Conservation (phyloP, 306 rosid species). For the Acacia confusa region DNA sequence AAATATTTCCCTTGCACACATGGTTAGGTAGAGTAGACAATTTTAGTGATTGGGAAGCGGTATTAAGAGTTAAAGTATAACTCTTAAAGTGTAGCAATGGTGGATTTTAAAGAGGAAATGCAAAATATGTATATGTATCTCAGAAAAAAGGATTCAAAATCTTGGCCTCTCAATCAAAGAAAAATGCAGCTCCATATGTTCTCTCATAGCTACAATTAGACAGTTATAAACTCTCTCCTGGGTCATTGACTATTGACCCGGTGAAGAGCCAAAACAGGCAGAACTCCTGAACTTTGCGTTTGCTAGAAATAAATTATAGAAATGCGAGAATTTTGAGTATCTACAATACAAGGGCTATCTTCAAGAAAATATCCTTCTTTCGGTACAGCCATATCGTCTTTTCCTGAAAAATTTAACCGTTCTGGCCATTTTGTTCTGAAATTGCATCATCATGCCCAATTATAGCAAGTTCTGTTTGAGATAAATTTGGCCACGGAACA, state of each 20-base stretch:
- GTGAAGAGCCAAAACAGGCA: background rate
- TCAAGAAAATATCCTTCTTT: background rate
- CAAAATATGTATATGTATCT: background rate
- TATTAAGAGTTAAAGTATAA: background rate
- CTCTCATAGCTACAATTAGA: background rate
- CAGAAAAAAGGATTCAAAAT: background rate
- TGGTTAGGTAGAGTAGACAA: background rate
- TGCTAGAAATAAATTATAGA: background rate
- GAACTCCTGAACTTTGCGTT: background rate
- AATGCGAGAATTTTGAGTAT: background rate
- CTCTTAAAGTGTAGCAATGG: too few species aligned
- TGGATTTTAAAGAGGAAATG: background rate
- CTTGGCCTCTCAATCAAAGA: background rate
- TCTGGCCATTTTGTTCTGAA: slow-evolving; percentile 1
- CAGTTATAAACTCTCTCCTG: background rate
- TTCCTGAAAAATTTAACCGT: background rate
- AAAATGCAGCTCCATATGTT: background rate
- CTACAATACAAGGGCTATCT: background rate
- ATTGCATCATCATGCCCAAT: background rate
- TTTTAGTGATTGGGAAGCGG: background rate
- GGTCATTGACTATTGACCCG: background rate
- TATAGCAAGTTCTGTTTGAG: background rate
- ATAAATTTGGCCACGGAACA: slow-evolving; percentile 1
- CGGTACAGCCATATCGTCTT: background rate
- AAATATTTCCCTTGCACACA: background rate